phyloP scores from a whole-genome alignment of 495 filamentous ascomycete genomes.

The Talaromyces thailandensis region DNA sequence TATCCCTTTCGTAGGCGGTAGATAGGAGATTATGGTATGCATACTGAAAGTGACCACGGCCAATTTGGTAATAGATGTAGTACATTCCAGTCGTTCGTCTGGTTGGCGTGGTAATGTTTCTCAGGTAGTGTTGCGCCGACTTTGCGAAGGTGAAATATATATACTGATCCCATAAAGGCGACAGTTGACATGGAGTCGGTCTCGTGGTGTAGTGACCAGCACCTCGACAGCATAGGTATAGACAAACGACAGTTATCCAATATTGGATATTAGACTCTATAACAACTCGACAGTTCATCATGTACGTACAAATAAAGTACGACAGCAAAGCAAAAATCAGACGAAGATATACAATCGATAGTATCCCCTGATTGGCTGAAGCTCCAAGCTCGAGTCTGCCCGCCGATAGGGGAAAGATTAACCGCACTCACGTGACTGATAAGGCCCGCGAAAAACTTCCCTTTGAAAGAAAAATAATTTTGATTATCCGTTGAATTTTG shows the following conservation, averaged over 20 bases:
- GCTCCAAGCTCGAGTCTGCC: background rate
- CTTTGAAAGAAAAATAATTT: conserved; percentile 2
- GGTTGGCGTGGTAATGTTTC: too few species aligned
- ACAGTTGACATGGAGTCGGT: too few species aligned
- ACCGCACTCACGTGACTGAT: conserved; percentile 2
- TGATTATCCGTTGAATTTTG: background rate
- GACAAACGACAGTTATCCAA: background rate
- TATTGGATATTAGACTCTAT: background rate
- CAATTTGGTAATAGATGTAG: too few species aligned
- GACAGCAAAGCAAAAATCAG: background rate
- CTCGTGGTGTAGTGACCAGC: too few species aligned
- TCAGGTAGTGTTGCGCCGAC: too few species aligned
- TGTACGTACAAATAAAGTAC: background rate
- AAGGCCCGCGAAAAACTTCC: conserved; percentile 6
- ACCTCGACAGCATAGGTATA: too few species aligned
- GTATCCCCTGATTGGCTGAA: background rate
- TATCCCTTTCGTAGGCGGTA: too few species aligned
- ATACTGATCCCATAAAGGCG: too few species aligned
- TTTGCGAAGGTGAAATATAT: too few species aligned
- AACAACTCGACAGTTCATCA: background rate
- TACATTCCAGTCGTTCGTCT: too few species aligned
- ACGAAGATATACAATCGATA: background rate
- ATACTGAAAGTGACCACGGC: too few species aligned
- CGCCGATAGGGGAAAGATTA: background rate
- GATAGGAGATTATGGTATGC: too few species aligned